Conservation (phyloP, 345 rosid species). For the Stellera chamaejasme region DNA sequence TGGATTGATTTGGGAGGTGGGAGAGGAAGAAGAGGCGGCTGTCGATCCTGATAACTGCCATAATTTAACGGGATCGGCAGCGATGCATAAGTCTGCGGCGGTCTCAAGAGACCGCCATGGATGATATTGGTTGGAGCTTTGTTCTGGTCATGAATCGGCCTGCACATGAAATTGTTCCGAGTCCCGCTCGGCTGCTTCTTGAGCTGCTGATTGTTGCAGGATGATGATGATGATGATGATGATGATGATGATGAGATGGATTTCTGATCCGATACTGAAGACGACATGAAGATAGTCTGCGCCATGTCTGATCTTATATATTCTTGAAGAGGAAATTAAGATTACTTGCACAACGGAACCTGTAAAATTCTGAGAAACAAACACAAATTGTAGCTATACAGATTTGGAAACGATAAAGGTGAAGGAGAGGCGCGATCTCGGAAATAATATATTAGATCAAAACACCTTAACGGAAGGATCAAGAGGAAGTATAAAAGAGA, state of each 20-base stretch:
- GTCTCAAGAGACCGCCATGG: slow-evolving; percentile 25
- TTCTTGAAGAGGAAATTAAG: not conserved
- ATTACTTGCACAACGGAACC: not conserved
- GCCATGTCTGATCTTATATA: slow-evolving; percentile 1
- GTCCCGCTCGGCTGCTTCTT: slow-evolving; percentile 28
- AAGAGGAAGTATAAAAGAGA: not conserved
- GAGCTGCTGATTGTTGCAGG: slow-evolving; percentile 21
- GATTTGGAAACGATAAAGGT: not conserved
- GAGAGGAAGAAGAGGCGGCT: slow-evolving; percentile 63
- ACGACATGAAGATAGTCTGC: slow-evolving; percentile 38
- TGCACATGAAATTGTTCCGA: slow-evolving; percentile 24
- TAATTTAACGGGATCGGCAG: not conserved
- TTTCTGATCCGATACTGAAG: slow-evolving; percentile 17
- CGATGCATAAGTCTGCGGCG: slow-evolving; percentile 23
- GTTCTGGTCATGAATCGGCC: slow-evolving; percentile 23
- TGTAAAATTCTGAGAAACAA: not conserved
- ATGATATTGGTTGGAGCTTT: slow-evolving; percentile 20
- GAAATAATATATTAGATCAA: slow-evolving; percentile 29
- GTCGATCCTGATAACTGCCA: slow-evolving; percentile 4
- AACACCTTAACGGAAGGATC: slow-evolving; percentile 7
- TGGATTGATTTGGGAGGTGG: slow-evolving; percentile 26
- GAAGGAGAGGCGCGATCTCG: slow-evolving; percentile 29
- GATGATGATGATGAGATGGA: slow-evolving; percentile 26
- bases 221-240: too few species aligned
- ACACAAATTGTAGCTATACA: not conserved